Base-by-base conservation (phyloP, 805 yeast genomes). In the Hanseniaspora mollemarum region DNA sequence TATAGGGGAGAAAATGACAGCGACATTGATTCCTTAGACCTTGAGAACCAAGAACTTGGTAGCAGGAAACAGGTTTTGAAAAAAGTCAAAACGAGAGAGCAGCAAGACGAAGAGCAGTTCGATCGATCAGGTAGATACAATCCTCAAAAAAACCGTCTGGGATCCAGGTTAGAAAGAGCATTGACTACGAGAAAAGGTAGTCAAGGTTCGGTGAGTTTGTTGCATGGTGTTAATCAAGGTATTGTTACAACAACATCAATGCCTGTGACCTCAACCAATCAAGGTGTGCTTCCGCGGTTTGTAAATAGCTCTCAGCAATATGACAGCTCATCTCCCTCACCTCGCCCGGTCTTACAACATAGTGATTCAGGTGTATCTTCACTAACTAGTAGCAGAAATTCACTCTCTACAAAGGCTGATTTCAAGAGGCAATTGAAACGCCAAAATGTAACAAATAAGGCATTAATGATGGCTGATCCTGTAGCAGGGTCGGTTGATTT, bases 121-220 rank as follows among this genome's bases (percentile, higher is more conserved):
- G 51, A 48, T n/a, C 15, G 33, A 26, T 42, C 56, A 5, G 64
- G 62, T 16, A 59, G 62, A 15, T 63, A 64, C 42, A 64, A 65
- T 46, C 70, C 67, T 0, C 54, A 62, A 31, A 66, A 63, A 5
- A 61, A 65, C 46, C 64, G 59, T 32, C 54, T 69, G 15, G 70
- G 72, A 2, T 62, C 69, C 6, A 53, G 59, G 13, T 46, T 70
- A 31, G 67, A 60, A 42, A 60, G 60, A 50, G 68, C 61, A 0
- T 44, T 69, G 1, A 61, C 67, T 3, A 19, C 10, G 13, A 28
- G 21, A 21, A 8, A 21, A 18, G 21, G 10, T 8, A 18, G 8
- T 21, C 25, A 16, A 37, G 19, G 24, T n/a, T 7, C n/a, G n/a
- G n/a, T n/a, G n/a, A n/a, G n/a, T n/a, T n/a, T n/a, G n/a, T n/a